Evolutionary conservation across 1,284 basidiomycete genomes (phyloP).

Genomic region (Sporisorium exsertum): DNA sequence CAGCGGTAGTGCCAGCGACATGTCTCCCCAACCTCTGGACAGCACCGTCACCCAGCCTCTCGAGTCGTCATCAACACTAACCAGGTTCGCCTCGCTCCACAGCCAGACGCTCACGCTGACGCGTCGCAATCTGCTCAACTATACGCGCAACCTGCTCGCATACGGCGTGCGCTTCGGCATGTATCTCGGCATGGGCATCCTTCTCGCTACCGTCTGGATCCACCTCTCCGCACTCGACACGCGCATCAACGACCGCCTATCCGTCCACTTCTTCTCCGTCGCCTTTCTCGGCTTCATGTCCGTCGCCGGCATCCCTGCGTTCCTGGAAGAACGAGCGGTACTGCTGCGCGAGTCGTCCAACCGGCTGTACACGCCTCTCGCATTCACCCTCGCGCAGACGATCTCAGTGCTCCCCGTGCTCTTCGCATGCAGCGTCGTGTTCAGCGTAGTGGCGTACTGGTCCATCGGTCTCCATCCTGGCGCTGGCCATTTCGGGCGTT

Average conservation of each 20-base stretch:
- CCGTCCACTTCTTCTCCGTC: conserved; percentile 69
- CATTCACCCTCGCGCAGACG: conserved; percentile 63
- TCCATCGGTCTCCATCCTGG: conserved; percentile 73
- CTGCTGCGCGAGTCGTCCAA: conserved; percentile 70
- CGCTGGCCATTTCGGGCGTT: conserved; percentile 73
- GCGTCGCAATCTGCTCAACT: conserved; percentile 52
- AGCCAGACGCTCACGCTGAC: conserved; percentile 24
- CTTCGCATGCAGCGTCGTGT: conserved; percentile 65
- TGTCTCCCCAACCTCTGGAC: too few relatives aligned
- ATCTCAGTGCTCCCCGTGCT: conserved; percentile 70
- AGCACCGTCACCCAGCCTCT: too few relatives aligned
- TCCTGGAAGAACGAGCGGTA: conserved; percentile 70
- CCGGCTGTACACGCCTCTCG: conserved; percentile 65
- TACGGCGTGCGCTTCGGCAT: conserved; percentile 76
- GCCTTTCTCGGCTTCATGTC: conserved; percentile 75
- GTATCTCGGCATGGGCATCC: conserved; percentile 71
- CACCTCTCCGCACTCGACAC: conserved; percentile 70
- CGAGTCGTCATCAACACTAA: too few relatives aligned
- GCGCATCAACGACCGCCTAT: conserved; percentile 69
- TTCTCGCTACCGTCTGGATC: conserved; percentile 76
- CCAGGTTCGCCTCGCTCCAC: too few relatives aligned
- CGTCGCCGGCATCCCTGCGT: conserved; percentile 70
- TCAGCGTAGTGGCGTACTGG: conserved; percentile 68
- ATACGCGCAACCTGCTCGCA: conserved; percentile 73
- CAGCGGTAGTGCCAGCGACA: background rate